Conservation (phyloP, 2,329 filamentous ascomycete species). For the Colletotrichum sp. region DNA sequence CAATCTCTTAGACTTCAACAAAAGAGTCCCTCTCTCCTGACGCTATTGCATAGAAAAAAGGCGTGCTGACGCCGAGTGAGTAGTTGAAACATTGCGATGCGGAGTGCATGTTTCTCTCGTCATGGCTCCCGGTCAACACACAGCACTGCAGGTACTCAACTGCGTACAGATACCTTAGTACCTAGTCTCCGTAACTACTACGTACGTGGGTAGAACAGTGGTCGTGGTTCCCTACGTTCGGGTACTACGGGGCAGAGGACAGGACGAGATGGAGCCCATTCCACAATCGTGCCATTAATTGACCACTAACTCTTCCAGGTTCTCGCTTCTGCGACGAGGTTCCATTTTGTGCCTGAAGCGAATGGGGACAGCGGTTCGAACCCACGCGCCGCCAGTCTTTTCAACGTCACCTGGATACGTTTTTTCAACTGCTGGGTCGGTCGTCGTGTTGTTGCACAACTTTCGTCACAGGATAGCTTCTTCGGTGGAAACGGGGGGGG, state of each 20-base stretch:
- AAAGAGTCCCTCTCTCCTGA: not conserved
- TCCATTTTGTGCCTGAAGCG: not conserved
- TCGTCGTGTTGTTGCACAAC: not conserved
- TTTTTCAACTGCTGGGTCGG: not conserved
- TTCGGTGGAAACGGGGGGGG: not conserved
- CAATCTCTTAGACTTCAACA: not conserved
- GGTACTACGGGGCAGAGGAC: not conserved
- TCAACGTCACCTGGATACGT: not conserved
- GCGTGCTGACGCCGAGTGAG: not conserved
- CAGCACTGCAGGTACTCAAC: not conserved
- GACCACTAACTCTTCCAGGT: not conserved
- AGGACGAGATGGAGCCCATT: not conserved
- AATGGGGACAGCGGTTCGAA: not conserved
- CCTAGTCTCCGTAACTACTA: not conserved
- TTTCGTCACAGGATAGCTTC: not conserved
- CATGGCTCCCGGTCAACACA: not conserved
- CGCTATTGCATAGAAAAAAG: not conserved
- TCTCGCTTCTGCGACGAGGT: not conserved
- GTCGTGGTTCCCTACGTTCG: not conserved
- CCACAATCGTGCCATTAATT: constrained; percentile 3
- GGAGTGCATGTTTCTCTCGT: constrained; percentile 2
- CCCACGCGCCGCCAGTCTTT: not conserved
- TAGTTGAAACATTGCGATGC: not conserved
- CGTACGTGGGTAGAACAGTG: not conserved
- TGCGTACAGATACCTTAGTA: not conserved